Base-by-base conservation (phyloP, 257 asterid genomes). In the Eustoma russellianum region DNA sequence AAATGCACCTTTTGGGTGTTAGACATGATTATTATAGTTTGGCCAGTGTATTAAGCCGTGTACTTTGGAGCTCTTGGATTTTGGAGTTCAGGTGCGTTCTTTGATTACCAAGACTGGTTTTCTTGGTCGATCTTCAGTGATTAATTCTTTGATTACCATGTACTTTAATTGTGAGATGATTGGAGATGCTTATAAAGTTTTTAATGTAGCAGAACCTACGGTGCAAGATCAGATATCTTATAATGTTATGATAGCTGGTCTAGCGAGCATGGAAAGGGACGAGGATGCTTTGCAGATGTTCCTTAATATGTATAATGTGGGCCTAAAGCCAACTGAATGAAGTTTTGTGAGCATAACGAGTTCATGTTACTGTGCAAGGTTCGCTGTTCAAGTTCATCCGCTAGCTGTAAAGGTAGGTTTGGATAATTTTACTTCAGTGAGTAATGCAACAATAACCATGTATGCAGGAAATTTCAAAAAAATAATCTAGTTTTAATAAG, bases 391-490 rank as follows among this genome's bases (percentile, higher is more conserved):
- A 73, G 62, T 83, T 13, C 90, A 90, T 62, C 70, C 74, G 5
- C 82, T 70, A 58, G 83, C 79, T 33, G 52, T 70, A 44, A 86
- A 80, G 75, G 62, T 61, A 64, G 72, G 81, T 30, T 78, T 81
- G 47, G 84, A 72, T 38, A 71, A 66, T 56, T 72, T 6, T 56
- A 86, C 88, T 24, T 68, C 81, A 17, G 86, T 83, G 48, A 69
- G 70, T 62, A 90, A 90, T 68, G 93, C 97, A 47, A 77, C 80
- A 19, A 83, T 81, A 68, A 78, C 79, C 56, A 90, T 90, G 97
- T 90, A 86, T 65, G 69, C 88, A n/a, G n/a, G n/a, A n/a, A n/a
- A n/a, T n/a, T n/a, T n/a, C n/a, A n/a, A n/a, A n/a, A n/a, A n/a
- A n/a, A n/a, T n/a, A n/a, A n/a, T n/a, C n/a, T n/a, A n/a, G n/a